Percentiles rank a stretch among this genome's conserved stretches.
phyloP scores from a whole-genome alignment of 1,284 basidiomycete genomes.

The Fomitopsis schrenkii region DNA sequence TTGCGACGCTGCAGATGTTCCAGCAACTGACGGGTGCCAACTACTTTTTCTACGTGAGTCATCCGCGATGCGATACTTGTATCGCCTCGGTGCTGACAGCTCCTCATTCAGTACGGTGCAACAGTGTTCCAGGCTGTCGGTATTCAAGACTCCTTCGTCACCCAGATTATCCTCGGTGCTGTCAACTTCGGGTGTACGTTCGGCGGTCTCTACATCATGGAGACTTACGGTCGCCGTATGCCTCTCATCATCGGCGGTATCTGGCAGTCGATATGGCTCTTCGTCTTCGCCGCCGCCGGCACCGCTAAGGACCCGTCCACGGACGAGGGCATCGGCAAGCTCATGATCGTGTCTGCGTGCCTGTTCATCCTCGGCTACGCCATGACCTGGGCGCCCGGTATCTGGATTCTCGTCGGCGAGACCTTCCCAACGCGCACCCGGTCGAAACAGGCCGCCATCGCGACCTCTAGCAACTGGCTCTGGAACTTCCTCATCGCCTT shows the following conservation, averaged over 20 bases:
- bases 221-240: conserved; percentile 57
- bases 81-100: not conserved
- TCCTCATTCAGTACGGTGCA: conserved; percentile 46
- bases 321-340: conserved; percentile 48
- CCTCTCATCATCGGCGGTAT: conserved; percentile 68
- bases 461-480: conserved; percentile 67
- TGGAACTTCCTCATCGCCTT: conserved; percentile 78
- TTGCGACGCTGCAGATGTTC: conserved; percentile 66
- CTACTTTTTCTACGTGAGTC: conserved; percentile 56
- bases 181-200: conserved; percentile 73
- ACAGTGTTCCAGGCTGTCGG: conserved; percentile 69
- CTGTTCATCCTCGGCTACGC: conserved; percentile 79
- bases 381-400: conserved; percentile 70
- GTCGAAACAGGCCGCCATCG: conserved; percentile 72
- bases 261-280: conserved; percentile 76
- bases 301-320: conserved; percentile 54
- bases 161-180: conserved; percentile 69
- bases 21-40: conserved; percentile 77
- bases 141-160: conserved; percentile 62
- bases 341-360: conserved; percentile 78
- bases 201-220: conserved; percentile 67
- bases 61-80: not conserved
- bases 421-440: conserved; percentile 74
- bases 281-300: conserved; percentile 75
- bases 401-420: conserved; percentile 78